Evolutionary conservation across 2,329 filamentous ascomycete species (phyloP).

Genomic region (Penicillium sp.): DNA sequence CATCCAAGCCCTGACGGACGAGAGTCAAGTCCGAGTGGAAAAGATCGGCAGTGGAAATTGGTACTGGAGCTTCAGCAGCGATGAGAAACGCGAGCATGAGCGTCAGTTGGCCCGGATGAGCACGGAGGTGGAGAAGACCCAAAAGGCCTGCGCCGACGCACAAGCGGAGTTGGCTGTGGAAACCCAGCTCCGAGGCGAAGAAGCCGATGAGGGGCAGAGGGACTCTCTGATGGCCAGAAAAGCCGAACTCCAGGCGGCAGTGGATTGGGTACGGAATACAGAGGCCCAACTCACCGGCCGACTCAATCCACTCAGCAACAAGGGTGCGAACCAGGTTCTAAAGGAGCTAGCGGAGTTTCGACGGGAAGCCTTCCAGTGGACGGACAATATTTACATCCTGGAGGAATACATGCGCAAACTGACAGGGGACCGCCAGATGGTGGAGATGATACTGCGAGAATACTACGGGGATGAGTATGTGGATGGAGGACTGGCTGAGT

Average conservation of each 20-base stretch:
- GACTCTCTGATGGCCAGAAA: constrained; percentile 23
- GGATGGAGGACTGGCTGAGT: constrained; percentile 54
- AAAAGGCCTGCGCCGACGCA: constrained; percentile 32
- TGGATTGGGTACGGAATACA: constrained; percentile 35
- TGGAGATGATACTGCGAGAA: constrained; percentile 46
- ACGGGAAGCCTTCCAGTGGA: constrained; percentile 40
- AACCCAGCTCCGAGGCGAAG: constrained; percentile 27
- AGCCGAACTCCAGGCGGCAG: constrained; percentile 29
- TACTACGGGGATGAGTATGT: constrained; percentile 58
- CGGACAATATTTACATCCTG: constrained; percentile 47
- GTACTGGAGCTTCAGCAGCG: constrained; percentile 68
- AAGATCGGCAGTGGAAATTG: constrained; percentile 72
- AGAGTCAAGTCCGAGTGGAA: constrained; percentile 63
- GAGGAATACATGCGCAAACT: constrained; percentile 43
- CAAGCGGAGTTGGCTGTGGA: constrained; percentile 41
- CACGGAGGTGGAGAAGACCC: constrained; percentile 32
- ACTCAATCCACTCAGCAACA: constrained; percentile 32
- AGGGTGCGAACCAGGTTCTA: constrained; percentile 34
- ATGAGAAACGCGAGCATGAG: constrained; percentile 54
- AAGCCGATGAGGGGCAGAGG: constrained; percentile 23
- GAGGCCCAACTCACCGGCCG: constrained; percentile 31
- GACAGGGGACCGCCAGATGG: constrained; percentile 46
- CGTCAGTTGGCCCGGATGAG: constrained; percentile 27
- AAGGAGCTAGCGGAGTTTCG: constrained; percentile 36
- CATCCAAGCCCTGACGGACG: constrained; percentile 62